Base-by-base conservation (phyloP, 2,329 filamentous ascomycete genomes). In the Penicillium brasilianum region DNA sequence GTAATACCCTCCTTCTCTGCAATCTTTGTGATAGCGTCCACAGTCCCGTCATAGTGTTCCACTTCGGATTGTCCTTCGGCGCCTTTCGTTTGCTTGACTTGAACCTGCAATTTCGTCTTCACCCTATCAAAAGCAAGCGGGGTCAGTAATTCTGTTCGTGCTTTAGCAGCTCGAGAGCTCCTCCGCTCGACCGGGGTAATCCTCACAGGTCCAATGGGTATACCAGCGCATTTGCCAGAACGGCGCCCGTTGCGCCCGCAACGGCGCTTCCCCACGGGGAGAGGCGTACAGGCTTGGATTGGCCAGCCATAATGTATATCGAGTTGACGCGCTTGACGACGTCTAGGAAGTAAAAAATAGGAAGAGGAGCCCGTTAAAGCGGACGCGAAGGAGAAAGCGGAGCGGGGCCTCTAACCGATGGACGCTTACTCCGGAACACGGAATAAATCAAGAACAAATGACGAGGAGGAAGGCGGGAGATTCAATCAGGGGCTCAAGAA, bases 171-270 rank as follows among this genome's bases (percentile, higher is more conserved):
- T 55, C 46, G 39, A 36, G 18, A 54, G 25, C 43, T 53, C 28
- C 14, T 51, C 34, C 13, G 5, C 13, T 46, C 14, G 18, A 36
- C 18, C 39, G 34, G 51, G 53, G 25, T 48, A 28, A 30, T 41
- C 80, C 90, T 82, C 83, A 97, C 93, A 99, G 93, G 79, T 99
- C 95, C 62, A 99, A 84, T 50, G 95, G 95, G 78, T 99, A 99
- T 60, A 98, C 94, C 65, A 97, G 81, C 48, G 93, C 91, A 82
- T 99, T 99, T 60, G 95, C 95, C 61, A 99, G 84, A 39, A 98
- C 92, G 50, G 95, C 95, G 63, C 95, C 95, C 20, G 92, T 91
- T 55, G 95, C 92, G 72, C 95, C 95, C 65, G 95, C 94, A 67
- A 97, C 88, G 57, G 95, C 95, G 74, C 90, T 89, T 57, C 93